Base-by-base conservation (phyloP, 169 alveolate species). In the Plasmodium inui region DNA sequence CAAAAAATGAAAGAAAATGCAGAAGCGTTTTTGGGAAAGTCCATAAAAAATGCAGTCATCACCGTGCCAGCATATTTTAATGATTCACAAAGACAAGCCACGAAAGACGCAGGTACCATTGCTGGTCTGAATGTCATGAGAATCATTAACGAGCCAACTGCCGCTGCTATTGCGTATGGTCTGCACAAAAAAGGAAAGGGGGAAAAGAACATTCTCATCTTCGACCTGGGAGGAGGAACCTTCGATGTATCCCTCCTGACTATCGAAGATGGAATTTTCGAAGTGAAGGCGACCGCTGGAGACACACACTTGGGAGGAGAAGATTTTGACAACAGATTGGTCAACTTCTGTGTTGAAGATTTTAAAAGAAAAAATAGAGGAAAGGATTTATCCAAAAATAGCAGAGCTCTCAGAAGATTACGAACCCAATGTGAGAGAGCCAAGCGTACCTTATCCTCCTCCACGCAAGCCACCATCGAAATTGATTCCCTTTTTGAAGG, bases 231-330 rank as follows among this genome's bases (percentile, higher is more conserved):
- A 72, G 99, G 99, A 88, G 99, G 99, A 84, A 99, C 99, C 53
- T 99, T 99, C 95, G 99, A 99, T 98, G 99, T 99, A 30, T 98
- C 99, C 44, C 95, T 99, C 70, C 95, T 99, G 84, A 97, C 99
- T 71, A 98, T 99, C 82, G 99, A 98, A 92, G 99, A 98, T 89
- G 99, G 99, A 72, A 98, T 98, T 61, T 98, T 98, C 95, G 99
- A 99, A 93, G 99, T 99, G 34, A 98, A 98, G 96, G 99, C 99
- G 44, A 99, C 99, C 9, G 98, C 99, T 32, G 99, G 99, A 67
- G 99, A 99, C 95, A 99, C 99, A 22, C 99, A 98, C 94, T 96
- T 99, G 86, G 99, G 99, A 76, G 99, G 99, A 30, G 99, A 99
- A 95, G 99, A 99, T 95, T 99, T 99, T 96, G 99, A 99, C 97